Percentiles rank a stretch among this genome's conserved stretches.
Evolutionary conservation across 2,329 filamentous ascomycete genomes (phyloP).

Genomic region (Hirsutella rhossiliensis): DNA sequence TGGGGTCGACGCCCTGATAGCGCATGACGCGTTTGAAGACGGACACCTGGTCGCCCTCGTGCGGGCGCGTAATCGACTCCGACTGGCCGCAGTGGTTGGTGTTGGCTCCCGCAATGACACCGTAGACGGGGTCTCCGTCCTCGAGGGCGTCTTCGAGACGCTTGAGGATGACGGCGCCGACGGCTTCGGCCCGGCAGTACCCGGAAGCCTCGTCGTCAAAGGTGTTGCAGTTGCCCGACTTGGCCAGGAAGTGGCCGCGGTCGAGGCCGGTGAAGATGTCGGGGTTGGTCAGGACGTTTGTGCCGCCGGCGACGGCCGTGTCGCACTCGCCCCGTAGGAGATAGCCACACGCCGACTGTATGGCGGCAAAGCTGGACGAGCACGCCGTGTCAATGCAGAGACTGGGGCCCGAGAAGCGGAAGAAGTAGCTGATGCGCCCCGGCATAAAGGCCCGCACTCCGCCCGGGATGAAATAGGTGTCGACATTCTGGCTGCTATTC

Average conservation of each 20-base stretch:
- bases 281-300: conserved; percentile 52
- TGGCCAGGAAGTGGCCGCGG: conserved; percentile 67
- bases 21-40: conserved; percentile 52
- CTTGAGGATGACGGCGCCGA: conserved; percentile 66
- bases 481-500: conserved; percentile 59
- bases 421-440: conserved; percentile 50
- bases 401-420: conserved; percentile 63
- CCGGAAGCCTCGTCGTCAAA: conserved; percentile 74
- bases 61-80: conserved; percentile 74
- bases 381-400: conserved; percentile 69
- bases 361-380: conserved; percentile 60
- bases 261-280: conserved; percentile 68
- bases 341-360: conserved; percentile 58
- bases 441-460: conserved; percentile 22
- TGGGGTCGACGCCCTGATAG: conserved; percentile 52
- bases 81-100: conserved; percentile 51
- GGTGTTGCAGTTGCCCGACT: conserved; percentile 43
- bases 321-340: conserved; percentile 63
- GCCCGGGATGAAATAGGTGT: conserved; percentile 39
- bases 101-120: conserved; percentile 59
- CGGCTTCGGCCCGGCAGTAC: conserved; percentile 70
- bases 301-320: conserved; percentile 67
- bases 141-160: conserved; percentile 64
- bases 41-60: conserved; percentile 61
- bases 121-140: conserved; percentile 68